Conservation (phyloP, 2,329 filamentous ascomycete species). For the Myriosclerotinia curreyana region DNA sequence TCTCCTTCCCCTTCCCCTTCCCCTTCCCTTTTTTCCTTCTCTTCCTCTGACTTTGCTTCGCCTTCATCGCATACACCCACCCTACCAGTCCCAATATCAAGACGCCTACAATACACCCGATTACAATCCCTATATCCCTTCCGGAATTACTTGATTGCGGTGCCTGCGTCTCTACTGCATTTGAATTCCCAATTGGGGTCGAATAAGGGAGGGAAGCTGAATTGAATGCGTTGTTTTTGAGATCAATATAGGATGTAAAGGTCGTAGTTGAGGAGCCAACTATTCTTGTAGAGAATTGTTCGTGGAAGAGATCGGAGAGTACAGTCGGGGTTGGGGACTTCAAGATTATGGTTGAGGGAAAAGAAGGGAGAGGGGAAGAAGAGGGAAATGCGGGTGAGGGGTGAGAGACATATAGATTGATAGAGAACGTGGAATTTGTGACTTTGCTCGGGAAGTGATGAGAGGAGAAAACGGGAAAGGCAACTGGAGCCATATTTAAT, state of each 20-base stretch:
- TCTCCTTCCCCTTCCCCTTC: background rate
- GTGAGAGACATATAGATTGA: background rate
- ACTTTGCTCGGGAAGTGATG: background rate
- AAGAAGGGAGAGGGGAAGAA: background rate
- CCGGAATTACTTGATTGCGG: background rate
- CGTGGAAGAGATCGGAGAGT: background rate
- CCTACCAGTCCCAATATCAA: conserved; percentile 2
- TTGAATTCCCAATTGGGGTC: background rate
- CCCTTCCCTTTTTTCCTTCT: conserved; percentile 4
- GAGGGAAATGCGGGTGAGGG: background rate
- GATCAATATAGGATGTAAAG: conserved; percentile 8
- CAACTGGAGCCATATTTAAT: conserved; percentile 11
- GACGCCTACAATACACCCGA: conserved; percentile 9
- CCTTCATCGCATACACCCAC: conserved; percentile 1
- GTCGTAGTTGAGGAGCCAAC: conserved; percentile 5
- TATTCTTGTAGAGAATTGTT: conserved; percentile 8
- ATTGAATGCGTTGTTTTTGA: conserved; percentile 3
- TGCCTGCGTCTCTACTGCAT: background rate
- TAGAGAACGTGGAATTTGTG: background rate
- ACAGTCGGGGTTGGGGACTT: background rate
- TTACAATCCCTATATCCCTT: conserved; percentile 7
- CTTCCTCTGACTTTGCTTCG: background rate
- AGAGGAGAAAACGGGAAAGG: background rate
- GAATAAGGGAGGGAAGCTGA: background rate
- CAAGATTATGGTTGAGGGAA: background rate